Conservation (phyloP, 805 yeast genomes). For the Lipomyces kockii region DNA sequence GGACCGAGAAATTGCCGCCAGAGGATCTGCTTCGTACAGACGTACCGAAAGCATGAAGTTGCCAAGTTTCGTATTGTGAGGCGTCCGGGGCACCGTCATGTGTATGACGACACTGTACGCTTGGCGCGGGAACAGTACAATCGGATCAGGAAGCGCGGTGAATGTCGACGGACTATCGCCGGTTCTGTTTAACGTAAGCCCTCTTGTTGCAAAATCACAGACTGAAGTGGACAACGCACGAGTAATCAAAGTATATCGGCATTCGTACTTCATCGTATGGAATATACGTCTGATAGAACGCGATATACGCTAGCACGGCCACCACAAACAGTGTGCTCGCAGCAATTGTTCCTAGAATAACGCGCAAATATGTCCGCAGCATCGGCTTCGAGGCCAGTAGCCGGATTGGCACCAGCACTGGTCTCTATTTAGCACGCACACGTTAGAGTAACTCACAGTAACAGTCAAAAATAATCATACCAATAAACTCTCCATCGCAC, state of each 20-base stretch:
- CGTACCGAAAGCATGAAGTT: constrained; percentile 44
- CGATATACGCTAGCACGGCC: constrained; percentile 26
- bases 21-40: constrained; percentile 34
- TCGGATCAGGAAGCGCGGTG: constrained; percentile 8
- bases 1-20: constrained; percentile 20
- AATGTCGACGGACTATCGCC: constrained; percentile 13
- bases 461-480: neutral
- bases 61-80: constrained; percentile 42
- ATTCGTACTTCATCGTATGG: constrained; percentile 28
- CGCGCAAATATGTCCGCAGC: constrained; percentile 27
- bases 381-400: constrained; percentile 21
- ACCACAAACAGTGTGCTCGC: constrained; percentile 8
- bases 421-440: neutral
- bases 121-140: constrained; percentile 14
- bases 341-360: constrained; percentile 17
- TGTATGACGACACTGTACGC: constrained; percentile 42
- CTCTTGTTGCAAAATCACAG: neutral
- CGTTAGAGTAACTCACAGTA: neutral
- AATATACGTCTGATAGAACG: constrained; percentile 27
- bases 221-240: constrained; percentile 12
- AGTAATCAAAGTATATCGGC: constrained; percentile 30
- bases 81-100: constrained; percentile 44
- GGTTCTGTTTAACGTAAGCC: neutral
- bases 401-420: constrained; percentile 11
- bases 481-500: neutral